Evolutionary conservation across 176 grass and related monocot genomes (phyloP).

Genomic region (Ensete glaucum): DNA sequence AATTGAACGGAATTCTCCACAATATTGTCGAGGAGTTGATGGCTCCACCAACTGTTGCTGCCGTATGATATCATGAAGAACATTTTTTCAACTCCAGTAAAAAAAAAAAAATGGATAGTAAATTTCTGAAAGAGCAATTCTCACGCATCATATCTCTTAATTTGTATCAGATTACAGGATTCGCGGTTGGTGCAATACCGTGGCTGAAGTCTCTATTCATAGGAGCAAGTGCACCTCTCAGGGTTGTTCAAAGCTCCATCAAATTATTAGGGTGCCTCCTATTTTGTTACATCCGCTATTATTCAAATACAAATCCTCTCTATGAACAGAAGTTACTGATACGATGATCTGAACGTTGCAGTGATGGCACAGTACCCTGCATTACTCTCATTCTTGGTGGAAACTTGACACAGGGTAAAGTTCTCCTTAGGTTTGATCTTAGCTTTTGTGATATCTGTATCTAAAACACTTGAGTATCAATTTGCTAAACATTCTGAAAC

Average conservation of each 20-base stretch:
- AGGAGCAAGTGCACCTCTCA: constrained; percentile 33
- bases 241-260: constrained; percentile 39
- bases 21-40: constrained; percentile 24
- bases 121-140: not conserved
- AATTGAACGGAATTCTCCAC: constrained; percentile 14
- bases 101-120: not conserved
- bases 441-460: not conserved
- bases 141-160: constrained; percentile 7
- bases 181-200: constrained; percentile 28
- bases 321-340: not conserved
- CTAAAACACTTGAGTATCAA: not conserved
- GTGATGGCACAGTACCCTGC: constrained; percentile 16
- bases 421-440: not conserved
- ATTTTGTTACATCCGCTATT: not conserved
- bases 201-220: constrained; percentile 44
- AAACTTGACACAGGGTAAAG: constrained; percentile 11
- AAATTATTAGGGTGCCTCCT: constrained; percentile 8
- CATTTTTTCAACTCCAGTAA: not conserved
- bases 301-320: not conserved
- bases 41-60: constrained; percentile 7
- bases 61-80: not conserved
- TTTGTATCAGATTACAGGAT: constrained; percentile 12
- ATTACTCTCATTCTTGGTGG: constrained; percentile 19
- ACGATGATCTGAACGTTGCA: not conserved
- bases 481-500: not conserved